These are phyloP conservation scores for Aspergillus melleus DNA, from an alignment of 2,329 filamentous ascomycete genomes.

Conservation along the genomic window DNA sequence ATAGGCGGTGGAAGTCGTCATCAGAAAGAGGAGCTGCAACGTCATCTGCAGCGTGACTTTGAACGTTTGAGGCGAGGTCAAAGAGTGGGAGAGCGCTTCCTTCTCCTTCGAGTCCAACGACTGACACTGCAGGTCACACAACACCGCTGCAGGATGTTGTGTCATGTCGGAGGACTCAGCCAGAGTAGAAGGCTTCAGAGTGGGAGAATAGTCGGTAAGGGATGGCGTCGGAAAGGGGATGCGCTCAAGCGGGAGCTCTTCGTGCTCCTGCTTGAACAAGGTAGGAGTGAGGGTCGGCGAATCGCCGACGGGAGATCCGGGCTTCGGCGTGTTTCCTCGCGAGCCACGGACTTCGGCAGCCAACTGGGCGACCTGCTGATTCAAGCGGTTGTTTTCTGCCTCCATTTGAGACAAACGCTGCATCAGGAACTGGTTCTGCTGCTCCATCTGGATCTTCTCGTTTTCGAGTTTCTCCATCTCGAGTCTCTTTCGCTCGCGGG, in stretches of 20 bases:
- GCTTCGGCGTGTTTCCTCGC: slow-evolving; percentile 40
- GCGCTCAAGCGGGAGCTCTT: slow-evolving; percentile 42
- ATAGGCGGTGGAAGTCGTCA: slow-evolving; percentile 62
- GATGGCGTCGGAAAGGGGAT: slow-evolving; percentile 43
- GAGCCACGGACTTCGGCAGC: slow-evolving; percentile 46
- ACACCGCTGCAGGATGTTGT: slow-evolving; percentile 99
- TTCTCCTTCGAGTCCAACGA: slow-evolving; percentile 63
- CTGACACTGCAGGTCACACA: slow-evolving; percentile 99
- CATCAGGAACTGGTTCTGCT: slow-evolving; percentile 71
- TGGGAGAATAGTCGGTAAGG: slow-evolving; percentile 41
- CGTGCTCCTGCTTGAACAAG: slow-evolving; percentile 46
- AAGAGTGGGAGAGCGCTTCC: slow-evolving; percentile 47
- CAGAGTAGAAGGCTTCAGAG: slow-evolving; percentile 43
- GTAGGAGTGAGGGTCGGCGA: slow-evolving; percentile 43
- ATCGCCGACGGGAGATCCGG: slow-evolving; percentile 32
- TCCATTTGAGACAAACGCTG: slow-evolving; percentile 61
- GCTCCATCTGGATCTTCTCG: slow-evolving; percentile 65
- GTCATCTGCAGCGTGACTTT: slow-evolving; percentile 57
- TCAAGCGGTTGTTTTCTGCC: slow-evolving; percentile 52
- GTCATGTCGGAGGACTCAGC: slow-evolving; percentile 78
- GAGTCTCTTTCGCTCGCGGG: slow-evolving; percentile 84
- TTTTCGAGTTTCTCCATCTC: slow-evolving; percentile 81
- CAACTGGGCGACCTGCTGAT: slow-evolving; percentile 53
- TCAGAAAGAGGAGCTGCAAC: slow-evolving; percentile 67
- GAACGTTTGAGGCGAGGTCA: slow-evolving; percentile 38